These are phyloP conservation scores for Bjerkandera adusta DNA, from an alignment of 1,284 basidiomycete genomes.

Conservation along the genomic window DNA sequence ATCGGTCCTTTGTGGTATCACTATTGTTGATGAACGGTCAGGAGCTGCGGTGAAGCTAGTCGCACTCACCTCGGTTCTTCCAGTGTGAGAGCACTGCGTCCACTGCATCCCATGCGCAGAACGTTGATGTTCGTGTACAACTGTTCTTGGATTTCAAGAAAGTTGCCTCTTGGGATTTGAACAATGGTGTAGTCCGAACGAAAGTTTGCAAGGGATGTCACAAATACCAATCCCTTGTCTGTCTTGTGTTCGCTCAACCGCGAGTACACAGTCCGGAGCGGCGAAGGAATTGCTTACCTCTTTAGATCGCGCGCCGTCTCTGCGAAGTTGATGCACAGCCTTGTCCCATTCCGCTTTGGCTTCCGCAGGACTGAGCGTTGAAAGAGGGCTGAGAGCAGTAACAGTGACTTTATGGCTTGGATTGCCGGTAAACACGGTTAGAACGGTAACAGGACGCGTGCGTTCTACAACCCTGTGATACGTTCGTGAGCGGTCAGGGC, in stretches of 20 bases:
- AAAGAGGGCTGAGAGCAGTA: slow-evolving; percentile 48
- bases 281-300: slow-evolving; percentile 38
- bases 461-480: slow-evolving; percentile 59
- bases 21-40: slow-evolving; percentile 33
- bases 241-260: slow-evolving; percentile 49
- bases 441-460: slow-evolving; percentile 52
- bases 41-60: background rate
- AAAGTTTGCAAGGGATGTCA: slow-evolving; percentile 81
- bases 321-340: slow-evolving; percentile 55
- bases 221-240: slow-evolving; percentile 66
- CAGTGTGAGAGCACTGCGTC: slow-evolving; percentile 70
- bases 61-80: slow-evolving; percentile 61
- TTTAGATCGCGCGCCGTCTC: slow-evolving; percentile 67
- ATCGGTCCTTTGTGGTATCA: slow-evolving; percentile 75
- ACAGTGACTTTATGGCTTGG: slow-evolving; percentile 64
- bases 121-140: slow-evolving; percentile 79
- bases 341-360: slow-evolving; percentile 58
- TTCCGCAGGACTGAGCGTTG: slow-evolving; percentile 39
- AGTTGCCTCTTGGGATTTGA: slow-evolving; percentile 68
- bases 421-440: slow-evolving; percentile 75
- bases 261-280: slow-evolving; percentile 3
- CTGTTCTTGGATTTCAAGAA: slow-evolving; percentile 55
- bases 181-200: slow-evolving; percentile 82
- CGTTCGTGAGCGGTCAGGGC: slow-evolving; percentile 8
- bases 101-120: slow-evolving; percentile 74